These are phyloP conservation scores for Nigrospora sphaerica DNA, from an alignment of 2,329 filamentous ascomycete genomes.

Conservation along the genomic window DNA sequence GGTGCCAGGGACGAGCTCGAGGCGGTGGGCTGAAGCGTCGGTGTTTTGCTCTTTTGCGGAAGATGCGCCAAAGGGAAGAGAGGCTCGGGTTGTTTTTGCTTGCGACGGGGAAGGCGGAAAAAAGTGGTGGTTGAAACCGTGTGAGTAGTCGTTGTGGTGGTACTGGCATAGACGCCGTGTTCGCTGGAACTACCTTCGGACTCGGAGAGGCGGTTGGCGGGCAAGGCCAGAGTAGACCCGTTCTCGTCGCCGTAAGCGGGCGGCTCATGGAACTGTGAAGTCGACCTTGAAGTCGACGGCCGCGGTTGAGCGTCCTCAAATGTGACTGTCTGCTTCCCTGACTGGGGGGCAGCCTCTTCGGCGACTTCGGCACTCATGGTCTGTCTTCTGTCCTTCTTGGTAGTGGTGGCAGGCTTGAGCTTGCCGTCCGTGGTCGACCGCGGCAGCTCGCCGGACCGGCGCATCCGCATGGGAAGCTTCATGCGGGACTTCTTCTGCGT, in stretches of 20 bases:
- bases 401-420: constrained; percentile 7
- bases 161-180: constrained; percentile 46
- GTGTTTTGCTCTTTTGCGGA: constrained; percentile 60
- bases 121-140: constrained; percentile 63
- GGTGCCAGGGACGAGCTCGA: constrained; percentile 38
- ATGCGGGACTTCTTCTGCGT: constrained; percentile 51
- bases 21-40: constrained; percentile 21
- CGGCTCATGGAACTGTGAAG: constrained; percentile 22
- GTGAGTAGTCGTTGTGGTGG: constrained; percentile 55
- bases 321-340: constrained; percentile 38
- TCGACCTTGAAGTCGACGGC: constrained; percentile 21
- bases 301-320: constrained; percentile 48
- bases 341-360: constrained; percentile 25
- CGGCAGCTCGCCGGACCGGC: constrained; percentile 42
- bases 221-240: constrained; percentile 54
- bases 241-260: constrained; percentile 56
- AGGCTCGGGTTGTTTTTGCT: constrained; percentile 64
- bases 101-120: constrained; percentile 73
- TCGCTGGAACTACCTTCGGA: constrained; percentile 80
- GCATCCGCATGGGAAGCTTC: constrained; percentile 44
- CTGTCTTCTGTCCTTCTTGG: constrained; percentile 34
- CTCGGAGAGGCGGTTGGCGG: constrained; percentile 65
- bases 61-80: constrained; percentile 82
- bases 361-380: constrained; percentile 25
- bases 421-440: constrained; percentile 23